A percentile compares a stretch with the other conserved stretches of the same genome.
These are phyloP conservation scores for Aureobasidium sp. DNA, from an alignment of 2,329 filamentous ascomycete species.

Conservation along the genomic window DNA sequence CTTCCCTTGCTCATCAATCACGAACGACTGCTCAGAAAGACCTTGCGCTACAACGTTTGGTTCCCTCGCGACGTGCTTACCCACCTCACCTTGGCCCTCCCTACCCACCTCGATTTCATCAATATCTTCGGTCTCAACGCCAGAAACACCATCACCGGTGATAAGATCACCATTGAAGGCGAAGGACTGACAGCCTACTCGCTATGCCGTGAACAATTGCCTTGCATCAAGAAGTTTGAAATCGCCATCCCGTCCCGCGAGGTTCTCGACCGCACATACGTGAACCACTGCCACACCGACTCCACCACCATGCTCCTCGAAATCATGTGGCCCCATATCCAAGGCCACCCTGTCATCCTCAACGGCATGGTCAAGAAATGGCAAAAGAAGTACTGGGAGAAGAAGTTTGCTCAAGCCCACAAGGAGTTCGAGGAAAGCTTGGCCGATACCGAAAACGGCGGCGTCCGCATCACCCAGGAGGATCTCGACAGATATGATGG, in stretches of 20 bases:
- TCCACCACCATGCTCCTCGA: constrained; percentile 19
- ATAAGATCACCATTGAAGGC: background rate
- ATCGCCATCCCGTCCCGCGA: constrained; percentile 15
- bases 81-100: constrained; percentile 18
- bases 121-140: constrained; percentile 19
- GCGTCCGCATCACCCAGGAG: background rate
- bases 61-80: constrained; percentile 14
- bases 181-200: background rate
- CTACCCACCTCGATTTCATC: constrained; percentile 17
- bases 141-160: background rate
- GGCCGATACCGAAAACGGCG: background rate
- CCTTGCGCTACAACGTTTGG: constrained; percentile 12
- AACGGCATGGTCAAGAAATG: constrained; percentile 19
- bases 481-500: background rate
- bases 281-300: constrained; percentile 19
- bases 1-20: constrained; percentile 18
- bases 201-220: constrained; percentile 13
- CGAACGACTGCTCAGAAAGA: constrained; percentile 10
- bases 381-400: constrained; percentile 20
- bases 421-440: background rate
- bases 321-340: constrained; percentile 18
- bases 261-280: background rate
- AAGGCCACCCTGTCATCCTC: constrained; percentile 20
- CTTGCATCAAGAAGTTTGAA: constrained; percentile 15
- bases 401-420: background rate